phyloP scores from a whole-genome alignment of 495 filamentous ascomycete species.

The Hypoxylon lienhwacheense region DNA sequence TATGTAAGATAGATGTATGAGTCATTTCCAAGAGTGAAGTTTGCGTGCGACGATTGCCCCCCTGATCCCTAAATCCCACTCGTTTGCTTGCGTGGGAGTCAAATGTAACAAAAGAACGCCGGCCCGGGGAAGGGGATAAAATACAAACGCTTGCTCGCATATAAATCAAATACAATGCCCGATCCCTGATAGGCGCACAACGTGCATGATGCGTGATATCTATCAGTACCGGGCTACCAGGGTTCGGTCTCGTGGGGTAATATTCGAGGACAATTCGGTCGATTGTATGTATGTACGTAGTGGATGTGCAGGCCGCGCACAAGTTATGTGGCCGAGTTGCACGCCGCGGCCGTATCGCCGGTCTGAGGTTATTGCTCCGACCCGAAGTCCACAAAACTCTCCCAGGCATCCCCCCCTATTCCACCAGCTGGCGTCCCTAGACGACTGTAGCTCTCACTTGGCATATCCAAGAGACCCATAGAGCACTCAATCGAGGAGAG shows the following conservation, averaged over 20 bases:
- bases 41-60: conserved; percentile 1
- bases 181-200: conserved; percentile 20
- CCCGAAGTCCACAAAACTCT: conserved; percentile 37
- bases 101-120: neutral
- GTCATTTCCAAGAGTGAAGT: neutral
- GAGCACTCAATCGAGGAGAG: conserved; percentile 14
- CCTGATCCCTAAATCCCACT: neutral
- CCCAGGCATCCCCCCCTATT: conserved; percentile 25
- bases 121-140: conserved; percentile 1
- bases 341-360: neutral
- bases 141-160: conserved; percentile 24
- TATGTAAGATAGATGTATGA: no score
- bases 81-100: neutral
- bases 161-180: conserved; percentile 8
- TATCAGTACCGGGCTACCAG: neutral
- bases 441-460: conserved; percentile 5
- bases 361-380: conserved; percentile 24
- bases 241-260: no score
- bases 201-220: conserved; percentile 8
- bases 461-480: conserved; percentile 11
- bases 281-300: neutral
- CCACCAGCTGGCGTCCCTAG: conserved; percentile 22
- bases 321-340: neutral
- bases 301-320: conserved; percentile 9
- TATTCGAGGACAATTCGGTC: neutral